Evolutionary conservation across 1,284 basidiomycete species (phyloP).

Genomic region (Singerocomus inundabilis): DNA sequence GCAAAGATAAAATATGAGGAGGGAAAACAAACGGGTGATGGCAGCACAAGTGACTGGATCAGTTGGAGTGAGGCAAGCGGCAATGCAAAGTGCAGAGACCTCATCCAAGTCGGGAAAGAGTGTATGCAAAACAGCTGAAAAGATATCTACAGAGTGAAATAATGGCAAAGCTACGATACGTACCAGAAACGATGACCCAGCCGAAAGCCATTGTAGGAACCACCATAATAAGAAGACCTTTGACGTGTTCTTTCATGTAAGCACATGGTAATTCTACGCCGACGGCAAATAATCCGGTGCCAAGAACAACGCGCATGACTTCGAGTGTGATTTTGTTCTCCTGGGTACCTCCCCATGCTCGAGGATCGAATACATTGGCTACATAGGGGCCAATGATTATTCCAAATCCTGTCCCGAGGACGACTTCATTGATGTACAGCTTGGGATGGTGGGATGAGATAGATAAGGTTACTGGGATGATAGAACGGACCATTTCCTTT

Average conservation of each 20-base stretch:
- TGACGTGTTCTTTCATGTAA: slow-evolving; percentile 63
- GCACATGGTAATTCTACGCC: slow-evolving; percentile 70
- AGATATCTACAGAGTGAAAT: not conserved
- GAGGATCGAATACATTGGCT: slow-evolving; percentile 76
- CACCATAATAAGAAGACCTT: slow-evolving; percentile 61
- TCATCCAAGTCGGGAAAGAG: slow-evolving; percentile 71
- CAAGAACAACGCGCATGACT: slow-evolving; percentile 68
- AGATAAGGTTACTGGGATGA: not conserved
- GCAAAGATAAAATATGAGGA: not conserved
- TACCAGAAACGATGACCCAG: slow-evolving; percentile 66
- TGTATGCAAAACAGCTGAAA: slow-evolving; percentile 53
- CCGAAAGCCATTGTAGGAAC: slow-evolving; percentile 80
- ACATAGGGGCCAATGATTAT: slow-evolving; percentile 74
- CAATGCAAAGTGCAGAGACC: slow-evolving; percentile 79
- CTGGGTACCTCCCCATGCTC: slow-evolving; percentile 64
- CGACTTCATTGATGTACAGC: slow-evolving; percentile 90
- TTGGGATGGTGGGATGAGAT: slow-evolving; percentile 24
- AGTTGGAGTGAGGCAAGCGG: slow-evolving; percentile 91
- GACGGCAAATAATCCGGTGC: slow-evolving; percentile 68
- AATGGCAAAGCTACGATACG: slow-evolving; percentile 10
- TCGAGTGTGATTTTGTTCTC: slow-evolving; percentile 73
- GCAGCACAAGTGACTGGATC: slow-evolving; percentile 77
- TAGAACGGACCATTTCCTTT: slow-evolving; percentile 64
- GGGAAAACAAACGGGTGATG: slow-evolving; percentile 30
- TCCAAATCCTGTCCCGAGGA: slow-evolving; percentile 82